These are phyloP conservation scores for Ceratobasidium sp. DNA, from an alignment of 1,284 basidiomycete genomes.

Conservation along the genomic window DNA sequence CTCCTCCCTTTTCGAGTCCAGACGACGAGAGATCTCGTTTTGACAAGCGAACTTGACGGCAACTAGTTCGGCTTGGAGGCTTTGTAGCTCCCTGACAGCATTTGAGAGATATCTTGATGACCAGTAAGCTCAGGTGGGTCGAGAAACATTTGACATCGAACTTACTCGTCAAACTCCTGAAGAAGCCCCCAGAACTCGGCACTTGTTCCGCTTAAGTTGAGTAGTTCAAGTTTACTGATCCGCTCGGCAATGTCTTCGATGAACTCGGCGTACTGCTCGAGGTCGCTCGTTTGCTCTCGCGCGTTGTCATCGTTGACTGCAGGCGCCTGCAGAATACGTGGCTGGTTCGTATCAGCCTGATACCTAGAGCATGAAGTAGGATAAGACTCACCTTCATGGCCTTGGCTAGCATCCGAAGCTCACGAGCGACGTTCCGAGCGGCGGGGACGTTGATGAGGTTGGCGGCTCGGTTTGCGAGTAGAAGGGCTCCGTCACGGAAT, in stretches of 20 bases:
- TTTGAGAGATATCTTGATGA: too few relatives aligned
- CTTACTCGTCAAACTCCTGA: background rate
- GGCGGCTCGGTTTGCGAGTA: background rate
- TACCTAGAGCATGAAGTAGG: background rate
- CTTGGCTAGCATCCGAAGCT: background rate
- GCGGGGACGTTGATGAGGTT: background rate
- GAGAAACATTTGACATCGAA: too few relatives aligned
- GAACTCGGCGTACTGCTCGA: background rate
- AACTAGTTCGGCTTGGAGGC: too few relatives aligned
- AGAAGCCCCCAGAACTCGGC: background rate
- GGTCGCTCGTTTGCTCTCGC: background rate
- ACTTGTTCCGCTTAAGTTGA: too few relatives aligned
- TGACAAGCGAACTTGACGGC: too few relatives aligned
- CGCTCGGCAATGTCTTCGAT: background rate
- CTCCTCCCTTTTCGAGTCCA: too few relatives aligned
- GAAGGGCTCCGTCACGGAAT: background rate
- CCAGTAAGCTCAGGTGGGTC: too few relatives aligned
- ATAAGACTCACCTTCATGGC: background rate
- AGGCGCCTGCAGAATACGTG: slow-evolving; percentile 3
- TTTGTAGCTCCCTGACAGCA: too few relatives aligned
- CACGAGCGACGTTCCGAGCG: background rate
- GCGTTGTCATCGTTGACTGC: background rate
- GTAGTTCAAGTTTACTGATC: background rate
- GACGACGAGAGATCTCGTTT: too few relatives aligned
- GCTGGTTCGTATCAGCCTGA: slow-evolving; percentile 12